These are phyloP conservation scores for Telopea speciosissima DNA, from an alignment of 177 flowering plant species.

Conservation along the genomic window DNA sequence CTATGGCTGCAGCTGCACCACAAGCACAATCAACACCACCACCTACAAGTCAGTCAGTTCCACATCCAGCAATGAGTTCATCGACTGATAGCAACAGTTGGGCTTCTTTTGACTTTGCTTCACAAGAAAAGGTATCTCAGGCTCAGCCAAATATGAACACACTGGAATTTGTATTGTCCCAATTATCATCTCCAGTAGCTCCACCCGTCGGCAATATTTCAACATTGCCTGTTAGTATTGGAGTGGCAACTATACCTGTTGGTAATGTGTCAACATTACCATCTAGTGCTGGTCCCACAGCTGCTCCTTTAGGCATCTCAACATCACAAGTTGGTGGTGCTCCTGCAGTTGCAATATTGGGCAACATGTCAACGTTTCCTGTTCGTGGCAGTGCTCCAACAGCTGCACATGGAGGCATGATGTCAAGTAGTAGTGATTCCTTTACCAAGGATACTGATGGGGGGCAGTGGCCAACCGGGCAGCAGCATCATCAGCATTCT, in stretches of 20 bases:
- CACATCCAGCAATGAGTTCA: constrained; percentile 33
- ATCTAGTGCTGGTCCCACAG: background rate
- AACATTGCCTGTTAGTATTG: constrained; percentile 15
- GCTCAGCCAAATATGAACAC: constrained; percentile 38
- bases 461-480: constrained; percentile 43
- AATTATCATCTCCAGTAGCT: constrained; percentile 46
- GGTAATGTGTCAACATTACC: constrained; percentile 10
- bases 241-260: constrained; percentile 12
- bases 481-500: constrained; percentile 40
- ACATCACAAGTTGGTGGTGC: background rate
- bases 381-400: constrained; percentile 8
- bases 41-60: constrained; percentile 24
- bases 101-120: constrained; percentile 79
- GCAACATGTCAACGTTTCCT: background rate
- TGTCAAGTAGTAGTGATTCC: constrained; percentile 19
- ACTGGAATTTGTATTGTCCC: constrained; percentile 50
- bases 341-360: background rate
- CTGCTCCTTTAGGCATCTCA: background rate
- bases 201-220: constrained; percentile 26
- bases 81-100: constrained; percentile 46
- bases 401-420: constrained; percentile 16
- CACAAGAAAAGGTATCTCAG: constrained; percentile 35
- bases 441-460: constrained; percentile 22
- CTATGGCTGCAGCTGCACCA: constrained; percentile 31
- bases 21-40: constrained; percentile 35